Evolutionary conservation across 371 early-diverging fungal genomes (phyloP), one percentile per base, ranked within the genome.

Genomic region (Mortierella sp.): DNA sequence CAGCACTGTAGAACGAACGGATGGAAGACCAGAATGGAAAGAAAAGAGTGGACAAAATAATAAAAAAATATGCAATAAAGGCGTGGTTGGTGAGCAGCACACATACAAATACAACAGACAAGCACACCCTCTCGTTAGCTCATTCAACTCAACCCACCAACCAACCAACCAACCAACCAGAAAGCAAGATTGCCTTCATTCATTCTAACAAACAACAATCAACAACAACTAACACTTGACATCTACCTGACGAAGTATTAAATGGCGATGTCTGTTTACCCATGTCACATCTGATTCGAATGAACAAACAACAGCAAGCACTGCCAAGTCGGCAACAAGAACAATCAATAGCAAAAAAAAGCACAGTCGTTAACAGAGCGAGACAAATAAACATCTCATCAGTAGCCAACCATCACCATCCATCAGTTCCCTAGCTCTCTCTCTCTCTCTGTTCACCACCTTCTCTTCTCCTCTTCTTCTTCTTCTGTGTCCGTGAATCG

Each of bases 51-150:
- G 42, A 38, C 42, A 38, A 50, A 50, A 14, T 55, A 11, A 50
- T 50, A 14, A 50, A 63, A 63, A 13, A 60, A 63, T 50, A 63
- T 63, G 63, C 26, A 63, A 63, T 63, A 63, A 57, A 57, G 42
- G 42, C 42, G 42, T 38, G 42, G 6, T 31, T 13, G 16, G 50
- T 34, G 63, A 63, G 63, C 63, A 58, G 24, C n/a, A 9, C 7
- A 24, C 55, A 52, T 21, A 60, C 60, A 60, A 6, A 14, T 16
- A 63, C 31, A 63, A 31, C 16, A 13, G 34, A 34, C 63, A 63
- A 28, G 60, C 63, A 63, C 34, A 34, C 63, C 3, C 58, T 26
- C 26, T 58, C 28, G 16, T 19, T 28, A 28, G 60, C 63, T 60
- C 31, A 31, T 28, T 14, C 26, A 55, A 55, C 55, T n/a, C 13